Conservation (phyloP, 805 yeast species). For the Cyberlindnera mycetangii region DNA sequence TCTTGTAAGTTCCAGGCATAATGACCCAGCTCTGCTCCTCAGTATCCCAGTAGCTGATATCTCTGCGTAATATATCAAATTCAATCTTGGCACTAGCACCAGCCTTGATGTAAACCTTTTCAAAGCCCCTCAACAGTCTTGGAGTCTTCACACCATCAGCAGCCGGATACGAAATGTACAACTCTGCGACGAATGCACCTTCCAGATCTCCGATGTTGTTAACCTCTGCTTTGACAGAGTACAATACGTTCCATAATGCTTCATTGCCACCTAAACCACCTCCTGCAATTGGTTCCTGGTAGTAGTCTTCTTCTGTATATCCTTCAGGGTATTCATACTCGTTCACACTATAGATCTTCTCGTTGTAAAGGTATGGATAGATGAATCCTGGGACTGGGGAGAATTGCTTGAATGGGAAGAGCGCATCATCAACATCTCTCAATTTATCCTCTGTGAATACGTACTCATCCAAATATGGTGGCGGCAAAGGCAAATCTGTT, state of each 20-base stretch:
- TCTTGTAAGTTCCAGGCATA: slow-evolving; percentile 51
- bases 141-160: slow-evolving; percentile 46
- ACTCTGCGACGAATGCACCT: slow-evolving; percentile 14
- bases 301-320: slow-evolving; percentile 31
- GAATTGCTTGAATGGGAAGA: slow-evolving; percentile 50
- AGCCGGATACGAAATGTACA: slow-evolving; percentile 15
- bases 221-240: slow-evolving; percentile 12
- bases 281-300: slow-evolving; percentile 32
- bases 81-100: slow-evolving; percentile 37
- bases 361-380: slow-evolving; percentile 48
- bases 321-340: slow-evolving; percentile 37
- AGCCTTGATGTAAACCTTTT: slow-evolving; percentile 45
- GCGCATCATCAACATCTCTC: slow-evolving; percentile 52
- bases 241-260: slow-evolving; percentile 51
- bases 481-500: slow-evolving; percentile 44
- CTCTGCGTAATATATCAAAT: slow-evolving; percentile 49
- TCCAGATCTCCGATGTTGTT: slow-evolving; percentile 15
- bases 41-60: slow-evolving; percentile 56
- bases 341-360: slow-evolving; percentile 29
- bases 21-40: slow-evolving; percentile 55
- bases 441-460: slow-evolving; percentile 43
- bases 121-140: slow-evolving; percentile 53
- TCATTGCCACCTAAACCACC: slow-evolving; percentile 63
- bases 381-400: slow-evolving; percentile 53
- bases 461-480: slow-evolving; percentile 42